Conservation (phyloP, 208 protist genomes). For the Trichomonas gallinae region DNA sequence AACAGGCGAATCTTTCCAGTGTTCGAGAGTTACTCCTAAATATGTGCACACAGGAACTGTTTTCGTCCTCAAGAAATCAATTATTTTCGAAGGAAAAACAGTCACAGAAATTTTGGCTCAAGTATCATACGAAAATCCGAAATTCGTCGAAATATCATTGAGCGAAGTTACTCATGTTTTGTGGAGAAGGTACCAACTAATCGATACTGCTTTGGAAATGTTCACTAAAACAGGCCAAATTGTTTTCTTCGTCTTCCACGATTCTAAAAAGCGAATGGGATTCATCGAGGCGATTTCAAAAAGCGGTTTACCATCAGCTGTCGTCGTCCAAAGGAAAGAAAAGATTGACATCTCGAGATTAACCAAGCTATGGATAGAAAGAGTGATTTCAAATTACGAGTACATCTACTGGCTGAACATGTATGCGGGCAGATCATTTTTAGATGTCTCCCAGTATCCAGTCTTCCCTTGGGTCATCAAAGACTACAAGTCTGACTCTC, state of each 20-base stretch:
- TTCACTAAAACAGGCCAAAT: not conserved
- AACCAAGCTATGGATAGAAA: not conserved
- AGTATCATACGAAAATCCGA: not conserved
- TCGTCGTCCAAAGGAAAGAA: not conserved
- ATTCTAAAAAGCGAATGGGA: not conserved
- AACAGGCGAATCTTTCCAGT: not conserved
- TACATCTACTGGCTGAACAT: not conserved
- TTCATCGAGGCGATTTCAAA: not conserved
- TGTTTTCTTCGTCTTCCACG: not conserved
- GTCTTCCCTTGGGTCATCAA: slow-evolving; percentile 42
- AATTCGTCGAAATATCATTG: not conserved
- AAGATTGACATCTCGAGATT: not conserved
- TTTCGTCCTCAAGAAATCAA: not conserved
- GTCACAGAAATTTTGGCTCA: not conserved
- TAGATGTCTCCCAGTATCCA: slow-evolving; percentile 20
- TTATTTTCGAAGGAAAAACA: not conserved
- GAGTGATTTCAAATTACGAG: not conserved
- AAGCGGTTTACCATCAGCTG: not conserved
- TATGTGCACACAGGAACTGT: not conserved
- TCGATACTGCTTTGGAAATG: not conserved
- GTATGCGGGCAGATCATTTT: not conserved
- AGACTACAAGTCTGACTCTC: slow-evolving; percentile 29
- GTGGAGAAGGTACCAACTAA: not conserved
- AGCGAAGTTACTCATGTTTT: not conserved
- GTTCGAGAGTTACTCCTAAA: not conserved